Conservation (phyloP, 345 rosid genomes). For the Camelina sativa region DNA sequence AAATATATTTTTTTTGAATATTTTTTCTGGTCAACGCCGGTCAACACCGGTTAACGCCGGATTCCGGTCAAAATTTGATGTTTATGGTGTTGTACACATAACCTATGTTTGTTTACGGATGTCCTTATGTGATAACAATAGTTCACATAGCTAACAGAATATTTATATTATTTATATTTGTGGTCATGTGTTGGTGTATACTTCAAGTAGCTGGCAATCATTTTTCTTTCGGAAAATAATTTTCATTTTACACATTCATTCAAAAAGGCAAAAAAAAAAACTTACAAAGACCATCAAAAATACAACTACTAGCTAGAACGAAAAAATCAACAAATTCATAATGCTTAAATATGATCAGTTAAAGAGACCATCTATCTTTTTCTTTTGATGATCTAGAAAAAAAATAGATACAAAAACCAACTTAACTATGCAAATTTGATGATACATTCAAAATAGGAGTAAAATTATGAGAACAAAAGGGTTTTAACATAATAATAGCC, state of each 20-base stretch:
- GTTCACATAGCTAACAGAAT: too few relatives aligned
- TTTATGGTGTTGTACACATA: too few relatives aligned
- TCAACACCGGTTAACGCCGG: too few relatives aligned
- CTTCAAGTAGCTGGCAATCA: too few relatives aligned
- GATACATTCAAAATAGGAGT: neutral
- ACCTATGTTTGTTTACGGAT: too few relatives aligned
- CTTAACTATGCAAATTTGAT: slow-evolving; percentile 3
- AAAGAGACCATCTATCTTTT: neutral
- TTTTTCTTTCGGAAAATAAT: too few relatives aligned
- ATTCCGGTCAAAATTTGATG: too few relatives aligned
- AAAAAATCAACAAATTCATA: neutral
- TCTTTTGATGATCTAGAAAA: neutral
- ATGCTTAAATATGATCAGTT: slow-evolving; percentile 4
- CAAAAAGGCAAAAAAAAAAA: neutral
- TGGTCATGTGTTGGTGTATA: too few relatives aligned
- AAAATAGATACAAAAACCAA: neutral
- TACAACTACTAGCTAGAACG: neutral
- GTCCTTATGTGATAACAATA: too few relatives aligned
- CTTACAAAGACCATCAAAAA: neutral
- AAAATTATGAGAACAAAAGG: neutral
- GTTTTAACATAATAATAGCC: slow-evolving; percentile 31
- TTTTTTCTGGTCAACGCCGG: too few relatives aligned
- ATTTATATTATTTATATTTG: too few relatives aligned
- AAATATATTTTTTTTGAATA: too few relatives aligned
- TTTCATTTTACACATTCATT: neutral